Conservation (phyloP, 495 filamentous ascomycete genomes). For the Hypomontagnella monticulosa region DNA sequence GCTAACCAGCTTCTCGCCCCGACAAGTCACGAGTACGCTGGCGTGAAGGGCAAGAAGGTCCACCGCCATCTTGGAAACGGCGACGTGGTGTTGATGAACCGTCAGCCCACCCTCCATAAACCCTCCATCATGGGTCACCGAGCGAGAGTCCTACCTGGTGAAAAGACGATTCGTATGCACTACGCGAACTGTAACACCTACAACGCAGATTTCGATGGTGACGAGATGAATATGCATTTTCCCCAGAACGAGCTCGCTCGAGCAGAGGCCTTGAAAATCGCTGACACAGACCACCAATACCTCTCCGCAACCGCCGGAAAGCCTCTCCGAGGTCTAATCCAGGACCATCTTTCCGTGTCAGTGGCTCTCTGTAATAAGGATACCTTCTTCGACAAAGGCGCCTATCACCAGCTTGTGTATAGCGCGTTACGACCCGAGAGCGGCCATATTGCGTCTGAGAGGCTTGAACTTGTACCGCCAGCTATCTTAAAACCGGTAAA, state of each 20-base stretch:
- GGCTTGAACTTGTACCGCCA: conserved; percentile 81
- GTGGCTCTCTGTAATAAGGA: conserved; percentile 91
- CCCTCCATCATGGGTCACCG: conserved; percentile 99
- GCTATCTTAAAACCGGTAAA: conserved; percentile 82
- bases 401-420: conserved; percentile 93
- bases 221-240: conserved; percentile 99
- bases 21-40: conserved; percentile 75
- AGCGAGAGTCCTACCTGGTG: conserved; percentile 87
- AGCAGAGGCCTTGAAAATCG: conserved; percentile 88
- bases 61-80: conserved; percentile 95
- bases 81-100: conserved; percentile 98
- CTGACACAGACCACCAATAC: conserved; percentile 97
- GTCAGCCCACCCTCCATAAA: conserved; percentile 98
- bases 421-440: conserved; percentile 88
- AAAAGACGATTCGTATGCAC: conserved; percentile 99
- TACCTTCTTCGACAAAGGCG: conserved; percentile 87
- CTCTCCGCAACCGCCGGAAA: conserved; percentile 93
- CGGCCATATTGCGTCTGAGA: conserved; percentile 73
- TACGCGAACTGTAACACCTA: conserved; percentile 99
- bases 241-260: conserved; percentile 96
- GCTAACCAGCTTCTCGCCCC: conserved; percentile 95
- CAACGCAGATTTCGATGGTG: conserved; percentile 99
- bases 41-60: conserved; percentile 92
- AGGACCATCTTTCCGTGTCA: conserved; percentile 97
- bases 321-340: conserved; percentile 94